Evolutionary conservation across 257 asterid species (phyloP).

Genomic region (Nicotiana sylvestris): DNA sequence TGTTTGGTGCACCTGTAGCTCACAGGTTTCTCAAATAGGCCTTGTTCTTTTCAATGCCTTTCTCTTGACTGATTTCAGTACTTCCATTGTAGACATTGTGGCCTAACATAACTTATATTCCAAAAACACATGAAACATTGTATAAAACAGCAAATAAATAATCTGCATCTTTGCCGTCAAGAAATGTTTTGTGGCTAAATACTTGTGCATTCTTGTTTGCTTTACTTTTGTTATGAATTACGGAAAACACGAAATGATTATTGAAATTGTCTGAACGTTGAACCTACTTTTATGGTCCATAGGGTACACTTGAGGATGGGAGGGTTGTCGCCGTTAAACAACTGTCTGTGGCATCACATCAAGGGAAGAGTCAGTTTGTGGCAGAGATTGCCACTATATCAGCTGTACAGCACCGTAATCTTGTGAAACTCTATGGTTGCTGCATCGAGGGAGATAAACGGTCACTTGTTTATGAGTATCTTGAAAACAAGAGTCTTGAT

Average conservation of each 20-base stretch:
- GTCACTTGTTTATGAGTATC: slow-evolving; percentile 83
- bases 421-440: slow-evolving; percentile 71
- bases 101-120: neutral
- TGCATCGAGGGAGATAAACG: slow-evolving; percentile 75
- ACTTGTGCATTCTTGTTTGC: neutral
- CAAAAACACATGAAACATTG: neutral
- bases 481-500: slow-evolving; percentile 70
- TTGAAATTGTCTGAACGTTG: neutral
- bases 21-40: neutral
- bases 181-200: neutral
- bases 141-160: neutral
- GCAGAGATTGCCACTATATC: slow-evolving; percentile 93
- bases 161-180: neutral
- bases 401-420: slow-evolving; percentile 91
- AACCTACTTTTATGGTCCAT: slow-evolving; percentile 12
- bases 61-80: neutral
- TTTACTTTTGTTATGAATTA: neutral
- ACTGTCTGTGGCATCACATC: slow-evolving; percentile 74
- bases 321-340: slow-evolving; percentile 76
- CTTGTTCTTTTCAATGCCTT: neutral
- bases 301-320: slow-evolving; percentile 76
- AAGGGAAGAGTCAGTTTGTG: slow-evolving; percentile 81
- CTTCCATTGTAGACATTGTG: neutral
- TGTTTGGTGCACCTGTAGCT: neutral
- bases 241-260: neutral